phyloP scores from a whole-genome alignment of 306 rosid genomes.

The Citrullus amarus region DNA sequence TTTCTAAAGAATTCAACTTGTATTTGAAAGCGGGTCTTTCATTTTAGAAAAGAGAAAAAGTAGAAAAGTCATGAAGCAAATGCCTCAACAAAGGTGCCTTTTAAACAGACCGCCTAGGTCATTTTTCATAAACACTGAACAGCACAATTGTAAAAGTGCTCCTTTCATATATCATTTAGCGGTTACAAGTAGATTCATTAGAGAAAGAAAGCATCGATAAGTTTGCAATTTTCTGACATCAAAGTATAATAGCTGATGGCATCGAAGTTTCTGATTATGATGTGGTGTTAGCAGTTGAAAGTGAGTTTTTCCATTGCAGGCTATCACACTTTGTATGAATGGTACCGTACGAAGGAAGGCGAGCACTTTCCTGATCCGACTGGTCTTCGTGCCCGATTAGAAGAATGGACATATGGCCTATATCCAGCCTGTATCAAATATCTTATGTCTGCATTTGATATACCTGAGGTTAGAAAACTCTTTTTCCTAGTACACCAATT shows the following conservation, averaged over 20 bases:
- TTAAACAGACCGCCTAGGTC: too few relatives aligned
- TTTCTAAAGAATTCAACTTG: too few relatives aligned
- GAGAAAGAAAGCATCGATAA: neutral
- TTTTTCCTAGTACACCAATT: neutral
- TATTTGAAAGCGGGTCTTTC: too few relatives aligned
- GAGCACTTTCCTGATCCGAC: slow-evolving; percentile 98
- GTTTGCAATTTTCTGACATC: neutral
- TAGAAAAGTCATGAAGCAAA: too few relatives aligned
- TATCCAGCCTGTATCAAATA: slow-evolving; percentile 97
- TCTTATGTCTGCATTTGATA: slow-evolving; percentile 94
- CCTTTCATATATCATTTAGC: too few relatives aligned
- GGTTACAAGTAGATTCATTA: too few relatives aligned
- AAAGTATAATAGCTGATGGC: too few relatives aligned
- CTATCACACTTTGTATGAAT: slow-evolving; percentile 81
- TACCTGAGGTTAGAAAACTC: slow-evolving; percentile 68
- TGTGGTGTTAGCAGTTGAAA: neutral
- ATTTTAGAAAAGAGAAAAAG: too few relatives aligned
- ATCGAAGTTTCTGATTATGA: neutral
- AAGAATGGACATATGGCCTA: slow-evolving; percentile 94
- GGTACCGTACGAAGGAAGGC: slow-evolving; percentile 78
- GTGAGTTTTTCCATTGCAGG: slow-evolving; percentile 32
- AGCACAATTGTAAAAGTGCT: too few relatives aligned
- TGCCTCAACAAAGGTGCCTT: too few relatives aligned
- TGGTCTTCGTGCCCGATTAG: slow-evolving; percentile 88
- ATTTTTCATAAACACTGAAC: too few relatives aligned